Conservation (phyloP, 768 basidiomycete species). For the Tylopilus felleus region DNA sequence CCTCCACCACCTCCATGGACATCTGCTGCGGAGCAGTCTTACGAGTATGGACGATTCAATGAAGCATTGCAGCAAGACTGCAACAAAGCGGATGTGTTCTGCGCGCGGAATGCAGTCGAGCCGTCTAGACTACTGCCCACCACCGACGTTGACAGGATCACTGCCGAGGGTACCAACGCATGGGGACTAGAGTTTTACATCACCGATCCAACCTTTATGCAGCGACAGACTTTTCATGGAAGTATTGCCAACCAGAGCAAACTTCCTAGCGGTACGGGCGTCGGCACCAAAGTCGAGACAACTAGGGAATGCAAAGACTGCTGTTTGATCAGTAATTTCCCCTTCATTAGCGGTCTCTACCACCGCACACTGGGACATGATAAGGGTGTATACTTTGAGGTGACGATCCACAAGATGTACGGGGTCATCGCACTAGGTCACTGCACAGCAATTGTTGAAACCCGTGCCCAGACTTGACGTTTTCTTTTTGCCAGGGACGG, state of each 20-base stretch:
- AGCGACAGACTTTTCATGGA: slow-evolving; percentile 39
- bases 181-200: slow-evolving; percentile 51
- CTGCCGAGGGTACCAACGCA: slow-evolving; percentile 41
- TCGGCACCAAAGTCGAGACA: slow-evolving; percentile 43
- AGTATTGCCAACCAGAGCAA: slow-evolving; percentile 37
- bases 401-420: slow-evolving; percentile 52
- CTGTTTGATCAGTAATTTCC: slow-evolving; percentile 58
- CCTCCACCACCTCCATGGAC: slow-evolving; percentile 51
- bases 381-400: slow-evolving; percentile 61
- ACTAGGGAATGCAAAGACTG: slow-evolving; percentile 44
- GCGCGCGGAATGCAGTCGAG: slow-evolving; percentile 37
- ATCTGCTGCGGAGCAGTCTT: slow-evolving; percentile 52
- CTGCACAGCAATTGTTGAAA: slow-evolving; percentile 1
- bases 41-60: slow-evolving; percentile 45
- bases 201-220: slow-evolving; percentile 8
- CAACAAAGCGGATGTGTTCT: slow-evolving; percentile 50
- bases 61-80: slow-evolving; percentile 61
- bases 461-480: background rate
- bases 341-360: slow-evolving; percentile 59
- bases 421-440: slow-evolving; percentile 60
- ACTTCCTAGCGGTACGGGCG: slow-evolving; percentile 10
- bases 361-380: slow-evolving; percentile 43
- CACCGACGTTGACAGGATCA: slow-evolving; percentile 49
- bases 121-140: slow-evolving; percentile 50
- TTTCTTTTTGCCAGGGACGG: slow-evolving; percentile 42